A percentile compares a stretch with the other conserved stretches of the same genome.
Evolutionary conservation across 2,329 filamentous ascomycete genomes (phyloP).

Genomic region (Claviceps paspali): DNA sequence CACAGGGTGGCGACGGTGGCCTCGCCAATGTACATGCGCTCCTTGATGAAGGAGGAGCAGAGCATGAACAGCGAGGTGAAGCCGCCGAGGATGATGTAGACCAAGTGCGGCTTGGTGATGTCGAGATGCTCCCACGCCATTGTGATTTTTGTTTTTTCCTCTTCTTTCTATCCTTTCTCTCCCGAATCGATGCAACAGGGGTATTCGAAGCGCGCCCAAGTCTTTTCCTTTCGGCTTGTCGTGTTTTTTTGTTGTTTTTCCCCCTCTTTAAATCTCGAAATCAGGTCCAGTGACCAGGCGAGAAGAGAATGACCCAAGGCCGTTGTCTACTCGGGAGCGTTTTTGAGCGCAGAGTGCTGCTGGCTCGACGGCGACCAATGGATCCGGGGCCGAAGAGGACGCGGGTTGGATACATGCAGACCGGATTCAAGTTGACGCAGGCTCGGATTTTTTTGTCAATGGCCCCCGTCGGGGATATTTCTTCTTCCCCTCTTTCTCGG

Average conservation of each 20-base stretch:
- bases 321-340: slow-evolving; percentile 2
- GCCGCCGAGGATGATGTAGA: slow-evolving; percentile 94
- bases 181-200: too few species aligned
- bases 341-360: background rate
- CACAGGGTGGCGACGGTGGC: slow-evolving; percentile 84
- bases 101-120: slow-evolving; percentile 90
- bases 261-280: background rate
- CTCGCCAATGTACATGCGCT: slow-evolving; percentile 96
- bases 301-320: background rate
- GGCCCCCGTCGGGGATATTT: too few species aligned
- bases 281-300: slow-evolving; percentile 3
- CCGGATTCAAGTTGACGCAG: too few species aligned
- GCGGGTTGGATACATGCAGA: slow-evolving; percentile 7
- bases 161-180: too few species aligned
- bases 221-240: too few species aligned
- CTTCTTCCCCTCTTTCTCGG: background rate
- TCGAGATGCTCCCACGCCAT: slow-evolving; percentile 73
- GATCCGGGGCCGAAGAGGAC: slow-evolving; percentile 5
- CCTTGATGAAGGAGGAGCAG: slow-evolving; percentile 94
- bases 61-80: slow-evolving; percentile 98
- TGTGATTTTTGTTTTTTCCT: slow-evolving; percentile 6
- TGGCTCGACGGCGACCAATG: slow-evolving; percentile 6
- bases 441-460: too few species aligned
- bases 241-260: background rate
- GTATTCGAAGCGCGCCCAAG: too few species aligned